These are phyloP conservation scores for Talaromyces albobiverticillius DNA, from an alignment of 2,329 filamentous ascomycete species.

Conservation along the genomic window DNA sequence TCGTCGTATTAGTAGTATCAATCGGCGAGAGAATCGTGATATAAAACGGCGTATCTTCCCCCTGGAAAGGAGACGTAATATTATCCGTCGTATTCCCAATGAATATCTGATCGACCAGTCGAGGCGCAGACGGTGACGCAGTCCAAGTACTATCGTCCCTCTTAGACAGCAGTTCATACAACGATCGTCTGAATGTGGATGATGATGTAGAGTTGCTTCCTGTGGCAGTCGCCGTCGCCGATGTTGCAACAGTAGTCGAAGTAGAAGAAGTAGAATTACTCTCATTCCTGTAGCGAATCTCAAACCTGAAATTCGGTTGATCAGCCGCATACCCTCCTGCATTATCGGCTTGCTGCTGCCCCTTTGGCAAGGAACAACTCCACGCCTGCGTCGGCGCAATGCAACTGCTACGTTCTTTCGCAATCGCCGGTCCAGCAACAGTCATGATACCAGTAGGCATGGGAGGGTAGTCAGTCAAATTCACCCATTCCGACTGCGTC, in stretches of 20 bases:
- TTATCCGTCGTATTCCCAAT: slow-evolving; percentile 82
- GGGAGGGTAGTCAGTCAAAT: slow-evolving; percentile 79
- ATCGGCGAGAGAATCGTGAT: slow-evolving; percentile 63
- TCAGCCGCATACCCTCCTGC: slow-evolving; percentile 59
- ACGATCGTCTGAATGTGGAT: slow-evolving; percentile 25
- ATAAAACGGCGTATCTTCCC: slow-evolving; percentile 86
- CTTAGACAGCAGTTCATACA: slow-evolving; percentile 27
- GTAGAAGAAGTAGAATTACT: slow-evolving; percentile 48
- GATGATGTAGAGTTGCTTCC: slow-evolving; percentile 14
- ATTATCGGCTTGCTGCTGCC: slow-evolving; percentile 66
- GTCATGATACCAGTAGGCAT: slow-evolving; percentile 82
- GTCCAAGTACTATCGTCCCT: slow-evolving; percentile 31
- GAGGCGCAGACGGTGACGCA: slow-evolving; percentile 42
- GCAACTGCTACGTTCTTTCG: slow-evolving; percentile 64
- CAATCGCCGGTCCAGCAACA: slow-evolving; percentile 69
- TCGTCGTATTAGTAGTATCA: slow-evolving; percentile 16
- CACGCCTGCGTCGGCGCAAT: slow-evolving; percentile 71
- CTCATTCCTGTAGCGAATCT: slow-evolving; percentile 63
- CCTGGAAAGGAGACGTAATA: slow-evolving; percentile 68
- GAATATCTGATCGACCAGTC: slow-evolving; percentile 69
- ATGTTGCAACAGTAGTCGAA: slow-evolving; percentile 58
- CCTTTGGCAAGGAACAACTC: slow-evolving; percentile 83
- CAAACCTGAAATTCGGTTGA: slow-evolving; percentile 74
- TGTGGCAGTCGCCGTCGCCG: slow-evolving; percentile 45
- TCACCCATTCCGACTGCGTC: slow-evolving; percentile 66